Evolutionary conservation across 768 basidiomycete species (phyloP), one percentile per base, ranked within the genome.

Genomic region (Tephrocybe sp.): DNA sequence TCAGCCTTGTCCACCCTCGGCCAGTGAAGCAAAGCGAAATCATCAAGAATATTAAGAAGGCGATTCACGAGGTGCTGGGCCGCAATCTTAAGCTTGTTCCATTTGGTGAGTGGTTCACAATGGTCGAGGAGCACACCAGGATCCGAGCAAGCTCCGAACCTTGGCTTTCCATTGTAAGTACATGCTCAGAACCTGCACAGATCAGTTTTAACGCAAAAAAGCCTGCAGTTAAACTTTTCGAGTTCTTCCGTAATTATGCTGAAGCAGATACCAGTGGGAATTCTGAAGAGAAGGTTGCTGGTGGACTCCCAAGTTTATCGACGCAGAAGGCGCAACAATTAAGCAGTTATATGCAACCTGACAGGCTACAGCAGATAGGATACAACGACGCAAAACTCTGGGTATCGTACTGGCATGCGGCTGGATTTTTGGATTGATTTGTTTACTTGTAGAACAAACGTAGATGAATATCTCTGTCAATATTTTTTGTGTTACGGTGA

Each of bases 1-100:
- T 62, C 18, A 70, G 78, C 53, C 50, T 79, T 3, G 61, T 72
- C 0, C 73, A 76, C 52, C 76, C 77, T 8, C 53, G 61, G 5
- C 66, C 70, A 3, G 52, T 65, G 2, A 36, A 61, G 2, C 76
- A 74, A 72, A 51, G 55, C 1, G 42, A 54, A 1, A 52, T 73
- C 32, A 68, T 76, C 26, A 55, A 20, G 14, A 39, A 17, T 21
- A 45, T 49, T 28, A 36, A 26, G 26, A 33, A n/a, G 15, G 37
- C 47, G 23, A 26, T 54, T 25, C 33, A 18, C 30, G 24, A 23
- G 2, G 41, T 54, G 7, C 34, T 54, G 17, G 48, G 32, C 25
- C 46, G n/a, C 7, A n/a, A 48, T 32, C 34, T 49, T 2, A 18
- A 41, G 9, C n/a, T 45, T 17, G 47, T 56, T 34, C 20, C 55